Evolutionary conservation across 495 filamentous ascomycete genomes (phyloP), one percentile per base, ranked within the genome.

Genomic region (Talaromyces thailandensis): DNA sequence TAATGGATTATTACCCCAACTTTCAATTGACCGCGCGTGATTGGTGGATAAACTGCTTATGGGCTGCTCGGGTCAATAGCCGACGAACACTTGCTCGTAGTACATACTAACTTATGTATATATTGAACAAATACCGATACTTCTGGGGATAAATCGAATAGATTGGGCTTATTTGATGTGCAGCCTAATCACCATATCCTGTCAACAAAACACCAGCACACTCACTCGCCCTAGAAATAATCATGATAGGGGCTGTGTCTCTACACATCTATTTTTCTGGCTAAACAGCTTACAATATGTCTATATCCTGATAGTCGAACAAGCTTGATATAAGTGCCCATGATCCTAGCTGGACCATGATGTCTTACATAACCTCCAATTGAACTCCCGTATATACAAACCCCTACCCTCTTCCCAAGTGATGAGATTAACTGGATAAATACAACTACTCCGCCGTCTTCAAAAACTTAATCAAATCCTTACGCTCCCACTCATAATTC

Each of bases 401-500:
- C 1, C 31, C 31, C 31, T 35, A 12, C 9, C 31, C 31, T 6
- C 31, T 32, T 50, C 11, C 45, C 16, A 48, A 9, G 11, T 48
- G 16, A n/a, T n/a, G 43, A 48, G 2, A 23, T n/a, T 48, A 48
- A 48, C 18, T n/a, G 11, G 18, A 48, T 1, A 50, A 9, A 55
- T 11, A 16, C 35, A 18, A 4, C n/a, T 57, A 57, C n/a, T 57
- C 29, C n/a, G 55, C 26, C 45, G 43, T 12, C 64, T 69, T 50
- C 63, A 83, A 67, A 23, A 80, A 61, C 79, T 87, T 88, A 81
- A 95, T 91, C 76, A 96, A 71, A 29, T 4, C 72, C 7, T 68
- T 81, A 70, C 88, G 89, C 72, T 96, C 85, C 64, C 68, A 76
- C 77, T 97, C 93, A 73, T 83, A 93, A 61, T 68, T 76, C 62